Percentiles rank a stretch among this genome's conserved stretches.
These are phyloP conservation scores for Domatiomyces catenatus DNA, from an alignment of 2,329 filamentous ascomycete species.

Conservation along the genomic window DNA sequence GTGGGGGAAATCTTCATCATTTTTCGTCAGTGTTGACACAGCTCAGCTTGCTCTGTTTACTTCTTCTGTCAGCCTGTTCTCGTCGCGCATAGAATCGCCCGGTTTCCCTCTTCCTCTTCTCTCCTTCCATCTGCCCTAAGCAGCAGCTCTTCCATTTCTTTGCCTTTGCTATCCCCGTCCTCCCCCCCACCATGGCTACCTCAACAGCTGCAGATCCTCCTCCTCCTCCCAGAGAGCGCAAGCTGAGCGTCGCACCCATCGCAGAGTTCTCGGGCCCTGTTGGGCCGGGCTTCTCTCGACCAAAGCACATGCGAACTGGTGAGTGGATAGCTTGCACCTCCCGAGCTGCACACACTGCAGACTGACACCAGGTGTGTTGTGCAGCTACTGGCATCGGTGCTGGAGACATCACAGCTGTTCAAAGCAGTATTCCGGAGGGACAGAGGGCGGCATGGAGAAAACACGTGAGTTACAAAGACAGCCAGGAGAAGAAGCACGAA, in stretches of 20 bases:
- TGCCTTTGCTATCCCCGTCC: slow-evolving; percentile 3
- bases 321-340: background rate
- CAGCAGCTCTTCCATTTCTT: slow-evolving; percentile 6
- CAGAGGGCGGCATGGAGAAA: slow-evolving; percentile 50
- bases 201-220: slow-evolving; percentile 6
- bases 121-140: slow-evolving; percentile 9
- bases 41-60: background rate
- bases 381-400: slow-evolving; percentile 91
- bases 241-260: slow-evolving; percentile 68
- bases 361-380: slow-evolving; percentile 30
- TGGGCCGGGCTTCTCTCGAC: slow-evolving; percentile 70
- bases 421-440: slow-evolving; percentile 78
- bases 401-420: slow-evolving; percentile 80
- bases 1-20: background rate
- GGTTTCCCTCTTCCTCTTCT: slow-evolving; percentile 7
- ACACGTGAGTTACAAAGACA: slow-evolving; percentile 39
- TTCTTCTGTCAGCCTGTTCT: background rate
- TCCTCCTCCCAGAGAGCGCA: slow-evolving; percentile 51
- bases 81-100: background rate
- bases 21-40: slow-evolving; percentile 2
- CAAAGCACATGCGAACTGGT: slow-evolving; percentile 60
- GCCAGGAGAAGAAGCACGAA: background rate
- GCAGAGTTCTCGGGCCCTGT: slow-evolving; percentile 74
- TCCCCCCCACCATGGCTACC: slow-evolving; percentile 7
- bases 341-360: background rate